Evolutionary conservation across 1,284 basidiomycete species (phyloP).

Genomic region (Leccinum colubrinum): DNA sequence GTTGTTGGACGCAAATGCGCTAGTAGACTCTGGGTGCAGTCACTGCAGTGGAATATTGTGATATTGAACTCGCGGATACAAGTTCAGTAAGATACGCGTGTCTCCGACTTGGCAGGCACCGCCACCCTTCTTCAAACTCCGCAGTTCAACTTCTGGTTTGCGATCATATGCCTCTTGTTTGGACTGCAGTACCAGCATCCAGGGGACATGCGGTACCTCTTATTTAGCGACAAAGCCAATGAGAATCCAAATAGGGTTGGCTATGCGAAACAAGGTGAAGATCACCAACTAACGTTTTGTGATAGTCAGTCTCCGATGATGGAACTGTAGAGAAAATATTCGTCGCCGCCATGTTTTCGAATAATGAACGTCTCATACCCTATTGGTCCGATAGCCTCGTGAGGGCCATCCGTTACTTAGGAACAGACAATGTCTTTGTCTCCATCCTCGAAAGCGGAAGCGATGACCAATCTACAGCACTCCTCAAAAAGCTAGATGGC

Average conservation of each 20-base stretch:
- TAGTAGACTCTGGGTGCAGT: too few relatives aligned
- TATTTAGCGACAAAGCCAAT: conserved; percentile 10
- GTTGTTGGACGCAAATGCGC: neutral
- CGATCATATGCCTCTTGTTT: conserved; percentile 4
- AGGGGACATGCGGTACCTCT: conserved; percentile 17
- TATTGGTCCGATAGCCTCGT: conserved; percentile 41
- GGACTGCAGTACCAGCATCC: conserved; percentile 5
- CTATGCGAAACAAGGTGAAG: conserved; percentile 16
- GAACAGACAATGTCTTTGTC: conserved; percentile 49
- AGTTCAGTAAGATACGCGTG: neutral
- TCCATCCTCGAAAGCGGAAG: conserved; percentile 57
- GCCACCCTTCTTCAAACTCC: neutral
- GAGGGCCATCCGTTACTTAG: conserved; percentile 42
- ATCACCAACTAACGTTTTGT: neutral
- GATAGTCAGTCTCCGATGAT: neutral
- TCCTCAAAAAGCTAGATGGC: conserved; percentile 14
- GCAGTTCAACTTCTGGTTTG: conserved; percentile 11
- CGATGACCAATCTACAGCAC: conserved; percentile 31
- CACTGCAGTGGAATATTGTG: neutral
- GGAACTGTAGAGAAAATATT: conserved; percentile 17
- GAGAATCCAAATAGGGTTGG: conserved; percentile 13
- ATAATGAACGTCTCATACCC: conserved; percentile 15
- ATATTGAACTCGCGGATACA: neutral
- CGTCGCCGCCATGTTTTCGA: conserved; percentile 11
- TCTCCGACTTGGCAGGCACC: neutral